Evolutionary conservation across 192 early-diverging fungal species (phyloP), one percentile per base, ranked within the genome.

Genomic region (Spinellus fusiger): DNA sequence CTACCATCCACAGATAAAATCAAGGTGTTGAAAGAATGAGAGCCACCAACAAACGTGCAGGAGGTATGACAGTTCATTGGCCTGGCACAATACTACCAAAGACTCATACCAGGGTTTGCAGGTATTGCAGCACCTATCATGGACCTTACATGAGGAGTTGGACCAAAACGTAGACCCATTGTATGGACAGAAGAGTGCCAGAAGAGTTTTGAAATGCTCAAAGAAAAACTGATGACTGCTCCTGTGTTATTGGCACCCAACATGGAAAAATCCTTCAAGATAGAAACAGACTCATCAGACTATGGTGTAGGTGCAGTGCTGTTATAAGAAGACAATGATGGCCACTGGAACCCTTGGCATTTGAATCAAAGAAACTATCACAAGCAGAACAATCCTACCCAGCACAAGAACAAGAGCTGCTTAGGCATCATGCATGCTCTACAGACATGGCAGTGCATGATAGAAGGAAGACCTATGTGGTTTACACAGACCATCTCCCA

Each of bases 321-420:
- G 1, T 20, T 38, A 12, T 38, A 62, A 47, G 44, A 52, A 46
- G 33, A 56, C 20, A 9, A 26, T 0, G 3, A 31, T 3, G 15
- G 16, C 18, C 16, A 4, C 0, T 47, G 77, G 50, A 50, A 23
- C 73, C 73, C 0, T 37, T 71, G 0, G 73, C 68, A 0, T 75
- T 60, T 60, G 66, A 69, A 53, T 68, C 62, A 13, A 58, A 62
- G 28, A 70, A 70, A 22, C 46, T 68, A n/a, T 50, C 46, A 3
- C 22, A 47, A 27, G 74, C 64, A 61, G 26, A 66, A 66, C 15
- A 48, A 22, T 62, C 65, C 4, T 71, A 71, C 28, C 64, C 66
- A 10, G 48, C 59, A 13, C 59, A 61, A 51, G 31, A 61, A 23
- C 3, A 49, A 5, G 59, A 61, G 32, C 28, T 61, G 3, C 33